Evolutionary conservation across 257 asterid genomes (phyloP).

Genomic region (Anisodus tanguticus): DNA sequence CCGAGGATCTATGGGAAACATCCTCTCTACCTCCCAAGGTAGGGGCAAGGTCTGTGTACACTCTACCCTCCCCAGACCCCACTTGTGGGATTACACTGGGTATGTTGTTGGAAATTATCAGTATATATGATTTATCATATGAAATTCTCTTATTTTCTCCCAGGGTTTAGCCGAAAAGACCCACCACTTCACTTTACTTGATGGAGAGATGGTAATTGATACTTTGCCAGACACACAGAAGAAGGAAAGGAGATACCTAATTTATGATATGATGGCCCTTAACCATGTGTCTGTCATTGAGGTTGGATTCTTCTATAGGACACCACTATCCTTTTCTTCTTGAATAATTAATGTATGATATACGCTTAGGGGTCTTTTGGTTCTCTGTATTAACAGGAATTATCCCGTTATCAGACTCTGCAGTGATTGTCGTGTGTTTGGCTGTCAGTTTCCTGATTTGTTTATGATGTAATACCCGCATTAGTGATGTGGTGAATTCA

Average conservation of each 20-base stretch:
- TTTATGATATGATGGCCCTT: constrained; percentile 80
- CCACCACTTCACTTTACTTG: constrained; percentile 95
- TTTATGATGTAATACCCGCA: too few relatives aligned
- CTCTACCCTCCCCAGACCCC: too few relatives aligned
- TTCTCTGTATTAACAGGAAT: not conserved
- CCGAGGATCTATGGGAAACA: too few relatives aligned
- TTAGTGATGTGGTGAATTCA: not conserved
- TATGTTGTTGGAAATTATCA: constrained; percentile 18
- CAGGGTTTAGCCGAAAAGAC: constrained; percentile 67
- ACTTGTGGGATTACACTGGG: too few relatives aligned
- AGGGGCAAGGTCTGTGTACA: too few relatives aligned
- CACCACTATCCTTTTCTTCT: not conserved
- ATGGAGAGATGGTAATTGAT: constrained; percentile 98
- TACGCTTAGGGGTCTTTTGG: not conserved
- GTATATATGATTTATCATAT: constrained; percentile 28
- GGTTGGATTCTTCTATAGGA: constrained; percentile 46
- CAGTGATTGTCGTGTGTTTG: not conserved
- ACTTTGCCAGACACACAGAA: constrained; percentile 78
- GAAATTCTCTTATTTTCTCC: constrained; percentile 40
- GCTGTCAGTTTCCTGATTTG: not conserved
- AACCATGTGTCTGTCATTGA: not conserved
- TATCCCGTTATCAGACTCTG: not conserved
- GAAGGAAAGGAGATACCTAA: constrained; percentile 92
- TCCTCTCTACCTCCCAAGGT: too few relatives aligned
- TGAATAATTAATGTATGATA: not conserved